Base-by-base conservation (phyloP, 1,284 basidiomycete species). In the Chalciporus sp. region DNA sequence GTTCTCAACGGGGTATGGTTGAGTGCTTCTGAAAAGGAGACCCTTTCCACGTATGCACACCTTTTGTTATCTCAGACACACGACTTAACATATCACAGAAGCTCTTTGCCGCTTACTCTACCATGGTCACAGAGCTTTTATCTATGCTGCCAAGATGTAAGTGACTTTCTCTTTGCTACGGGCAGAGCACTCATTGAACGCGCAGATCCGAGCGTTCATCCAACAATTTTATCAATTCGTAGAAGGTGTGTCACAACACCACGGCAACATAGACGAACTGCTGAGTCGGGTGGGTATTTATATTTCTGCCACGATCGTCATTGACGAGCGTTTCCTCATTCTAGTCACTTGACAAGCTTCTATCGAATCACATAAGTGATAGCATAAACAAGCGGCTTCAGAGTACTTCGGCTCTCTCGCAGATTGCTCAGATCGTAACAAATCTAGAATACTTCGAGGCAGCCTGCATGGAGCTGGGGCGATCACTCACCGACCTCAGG, bases 51-150 rank as follows among this genome's bases (percentile, higher is more conserved):
- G 92, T 94, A 65, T 57, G 81, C 71, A 4, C 41, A 23, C 28
- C 28, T 52, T 45, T 39, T 48, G 35, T 45, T 16, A 27, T 28
- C n/a, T n/a, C 16, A 45, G 35, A 43, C 31, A 52, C 19, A 17
- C 23, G 50, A 28, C 57, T 49, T 51, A 41, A 65, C 27, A 23
- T 43, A 41, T 42, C 42, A 10, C 54, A 95, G 94, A 62, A 78
- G 79, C 50, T 65, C 81, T 0, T 80, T 90, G 54, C 95, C 95
- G 2, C 77, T 92, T 53, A 81, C 81, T 16, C 79, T 99, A 50
- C 94, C 96, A 0, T 99, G 97, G 88, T 98, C 95, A 1, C 91
- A 94, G 68, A 92, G 93, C 0, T 98, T 98, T 71, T 94, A 95
- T 58, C 78, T 94, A 43, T 97, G 94, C 66, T 99, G 96, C 70